Conservation (phyloP, 1,284 basidiomycete genomes). For the Athelia psychrophila region DNA sequence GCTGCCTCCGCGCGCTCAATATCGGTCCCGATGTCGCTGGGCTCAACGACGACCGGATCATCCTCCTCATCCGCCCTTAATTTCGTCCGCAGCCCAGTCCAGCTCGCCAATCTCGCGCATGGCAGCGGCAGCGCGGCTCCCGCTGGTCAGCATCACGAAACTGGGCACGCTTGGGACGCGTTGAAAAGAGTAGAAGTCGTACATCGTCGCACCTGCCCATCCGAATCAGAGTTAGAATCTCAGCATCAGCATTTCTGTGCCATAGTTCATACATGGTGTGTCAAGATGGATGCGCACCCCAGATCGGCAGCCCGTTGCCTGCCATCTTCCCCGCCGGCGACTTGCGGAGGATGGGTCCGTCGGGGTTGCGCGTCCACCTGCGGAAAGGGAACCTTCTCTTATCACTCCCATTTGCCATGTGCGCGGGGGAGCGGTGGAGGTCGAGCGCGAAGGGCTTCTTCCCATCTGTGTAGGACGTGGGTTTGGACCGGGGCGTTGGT, state of each 20-base stretch:
- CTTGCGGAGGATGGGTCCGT: conserved; percentile 6
- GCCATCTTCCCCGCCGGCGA: conserved; percentile 2
- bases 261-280: neutral
- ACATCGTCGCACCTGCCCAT: conserved; percentile 7
- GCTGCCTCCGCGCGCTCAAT: neutral
- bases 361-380: conserved; percentile 13
- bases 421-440: conserved; percentile 33
- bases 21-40: conserved; percentile 3
- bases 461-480: too few species aligned
- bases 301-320: conserved; percentile 2
- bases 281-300: conserved; percentile 1
- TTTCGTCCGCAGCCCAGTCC: conserved; percentile 7
- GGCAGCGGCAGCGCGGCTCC: conserved; percentile 8
- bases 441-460: neutral
- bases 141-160: conserved; percentile 2
- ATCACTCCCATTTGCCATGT: conserved; percentile 31
- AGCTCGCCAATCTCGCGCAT: conserved; percentile 9
- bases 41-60: conserved; percentile 5
- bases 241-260: too few species aligned
- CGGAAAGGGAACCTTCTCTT: conserved; percentile 11
- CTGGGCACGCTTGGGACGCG: conserved; percentile 2
- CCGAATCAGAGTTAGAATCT: neutral
- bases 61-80: conserved; percentile 11
- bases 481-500: too few species aligned
- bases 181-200: conserved; percentile 10